phyloP scores from a whole-genome alignment of 306 rosid species.

The Trifolium pratense region DNA sequence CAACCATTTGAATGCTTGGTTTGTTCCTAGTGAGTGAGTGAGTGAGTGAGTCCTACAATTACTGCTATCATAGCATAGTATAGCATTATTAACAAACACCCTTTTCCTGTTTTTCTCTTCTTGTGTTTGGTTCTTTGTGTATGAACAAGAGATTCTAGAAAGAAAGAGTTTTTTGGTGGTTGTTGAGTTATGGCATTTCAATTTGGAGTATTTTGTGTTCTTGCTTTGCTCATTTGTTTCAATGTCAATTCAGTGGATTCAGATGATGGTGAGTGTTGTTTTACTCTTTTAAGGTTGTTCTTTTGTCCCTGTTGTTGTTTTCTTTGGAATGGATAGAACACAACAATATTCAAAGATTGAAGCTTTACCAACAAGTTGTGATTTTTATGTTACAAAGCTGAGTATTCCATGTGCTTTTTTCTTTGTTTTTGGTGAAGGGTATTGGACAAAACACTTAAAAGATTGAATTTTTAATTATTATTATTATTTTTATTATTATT shows the following conservation, averaged over 20 bases:
- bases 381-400: conserved; percentile 28
- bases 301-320: background rate
- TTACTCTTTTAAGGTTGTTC: background rate
- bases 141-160: conserved; percentile 14
- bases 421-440: conserved; percentile 31
- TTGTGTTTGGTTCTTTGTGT: conserved; percentile 2
- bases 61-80: background rate
- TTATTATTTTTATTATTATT: background rate
- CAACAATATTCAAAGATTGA: conserved; percentile 34
- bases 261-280: conserved; percentile 73
- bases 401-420: conserved; percentile 24
- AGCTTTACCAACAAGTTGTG: conserved; percentile 32
- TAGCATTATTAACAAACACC: background rate
- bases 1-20: conserved; percentile 20
- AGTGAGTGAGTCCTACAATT: background rate
- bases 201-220: conserved; percentile 50
- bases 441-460: conserved; percentile 12
- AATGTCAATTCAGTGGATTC: conserved; percentile 63
- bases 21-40: too few species aligned
- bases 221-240: conserved; percentile 52
- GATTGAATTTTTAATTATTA: background rate
- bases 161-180: conserved; percentile 36
- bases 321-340: conserved; percentile 14
- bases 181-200: conserved; percentile 59
- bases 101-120: conserved; percentile 1